Evolutionary conservation across 2,329 filamentous ascomycete species (phyloP), one percentile per base, ranked within the genome.

Genomic region (Botrytis cinerea): DNA sequence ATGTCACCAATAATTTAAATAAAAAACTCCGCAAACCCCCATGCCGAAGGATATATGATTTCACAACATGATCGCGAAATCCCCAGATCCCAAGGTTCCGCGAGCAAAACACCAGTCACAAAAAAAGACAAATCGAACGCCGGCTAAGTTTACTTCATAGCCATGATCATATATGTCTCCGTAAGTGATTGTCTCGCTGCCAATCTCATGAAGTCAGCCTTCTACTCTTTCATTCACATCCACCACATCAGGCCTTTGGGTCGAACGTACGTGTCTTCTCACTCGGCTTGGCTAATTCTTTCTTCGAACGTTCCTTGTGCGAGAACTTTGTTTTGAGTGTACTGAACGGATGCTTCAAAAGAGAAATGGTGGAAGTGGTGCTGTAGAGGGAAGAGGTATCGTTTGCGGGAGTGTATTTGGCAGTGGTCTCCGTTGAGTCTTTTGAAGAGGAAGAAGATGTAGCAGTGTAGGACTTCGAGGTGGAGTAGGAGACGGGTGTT

Each of bases 331-430:
- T 14, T 46, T 72, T 72, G 38, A 72, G 14, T 10, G n/a, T 68
- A 38, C 16, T 46, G 35, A 62, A 16, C 0, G 64, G 73, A 28
- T 73, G 62, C 57, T 79, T 78, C 18, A 80, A 60, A 4, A 80
- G 73, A 14, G 74, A 75, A 45, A 79, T 71, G 7, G 75, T 80
- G 4, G 77, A 79, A 6, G 76, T 77, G 38, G 77, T 76, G 71
- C 77, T 80, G 28, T 67, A 68, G 14, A 79, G 74, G 18, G 80
- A 80, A 2, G 74, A 74, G 6, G 74, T 63, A 51, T 79, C 78
- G 16, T 51, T 57, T 32, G 48, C n/a, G 18, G 63, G 45, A 6
- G 66, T 57, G 7, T 38, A 69, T n/a, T 48, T 69, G 10, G 32
- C 25, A 18, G 28, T 75, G 16, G 61, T 66, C 8, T 72, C 61